Evolutionary conservation across 108 stramenopile species (phyloP), one percentile per base, ranked within the genome.

Genomic region (Nitzschia sp.): DNA sequence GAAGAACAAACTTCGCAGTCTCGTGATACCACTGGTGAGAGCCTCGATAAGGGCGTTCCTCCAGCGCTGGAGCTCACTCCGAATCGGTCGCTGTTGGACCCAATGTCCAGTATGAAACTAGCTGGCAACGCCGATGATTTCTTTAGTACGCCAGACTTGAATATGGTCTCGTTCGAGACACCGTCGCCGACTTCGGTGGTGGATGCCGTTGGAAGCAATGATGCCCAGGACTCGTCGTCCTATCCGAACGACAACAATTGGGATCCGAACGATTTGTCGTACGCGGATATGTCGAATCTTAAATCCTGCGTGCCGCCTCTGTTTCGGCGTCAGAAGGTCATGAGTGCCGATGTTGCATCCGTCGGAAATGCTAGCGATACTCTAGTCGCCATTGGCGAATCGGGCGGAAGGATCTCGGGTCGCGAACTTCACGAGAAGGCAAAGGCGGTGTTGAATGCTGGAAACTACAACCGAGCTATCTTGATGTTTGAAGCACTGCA

Each of bases 341-440:
- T 63, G 53, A 45, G 53, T 36, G 60, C 68, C 26, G 78, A 79
- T 45, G 78, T 73, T 9, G 78, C 72, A n/a, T 66, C 63, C n/a
- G 69, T 77, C 3, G 76, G 76, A 11, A 69, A 65, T 54, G 78
- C 72, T 19, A 65, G 67, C 28, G 70, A 73, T 33, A 64, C 72
- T 34, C 29, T 60, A 1, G 60, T 68, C 9, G 33, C 60, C 4
- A 21, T 54, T 27, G 72, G 36, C 9, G 64, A 65, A 48, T 52
- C 47, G 0, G 58, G 46, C 11, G 58, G 33, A 4, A 59, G 41
- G 35, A 61, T 77, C 33, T 45, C 73, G 23, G 79, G 79, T 48
- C 60, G 71, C 21, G 73, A 74, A 9, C 34, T 75, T 31, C 73
- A 75, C 52, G 79, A 80, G 58, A 50, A 58, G 25, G 79, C 79